A percentile compares a stretch with the other conserved stretches of the same genome.
Conservation (phyloP, 2,329 filamentous ascomycete species). For the Alternaria ventricosa region DNA sequence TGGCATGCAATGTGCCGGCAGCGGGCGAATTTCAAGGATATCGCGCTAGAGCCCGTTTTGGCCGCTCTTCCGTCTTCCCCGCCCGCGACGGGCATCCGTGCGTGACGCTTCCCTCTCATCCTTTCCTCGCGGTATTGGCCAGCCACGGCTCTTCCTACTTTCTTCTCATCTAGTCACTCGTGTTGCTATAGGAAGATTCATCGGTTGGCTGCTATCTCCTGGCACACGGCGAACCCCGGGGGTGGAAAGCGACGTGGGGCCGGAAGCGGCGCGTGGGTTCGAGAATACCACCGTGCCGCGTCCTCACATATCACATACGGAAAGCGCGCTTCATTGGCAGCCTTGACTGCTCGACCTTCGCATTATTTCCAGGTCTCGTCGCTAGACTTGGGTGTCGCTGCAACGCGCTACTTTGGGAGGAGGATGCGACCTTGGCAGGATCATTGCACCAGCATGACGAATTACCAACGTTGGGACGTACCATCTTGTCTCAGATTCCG, state of each 20-base stretch:
- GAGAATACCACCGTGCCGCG: neutral
- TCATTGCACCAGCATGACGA: neutral
- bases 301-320: neutral
- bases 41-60: neutral
- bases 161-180: neutral
- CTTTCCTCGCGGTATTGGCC: neutral
- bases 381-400: neutral
- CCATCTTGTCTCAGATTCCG: neutral
- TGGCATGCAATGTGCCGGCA: neutral
- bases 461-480: neutral
- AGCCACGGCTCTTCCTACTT: neutral
- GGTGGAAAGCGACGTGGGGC: neutral
- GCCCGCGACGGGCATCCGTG: neutral
- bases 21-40: neutral
- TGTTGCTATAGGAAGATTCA: neutral
- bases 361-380: neutral
- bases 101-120: neutral
- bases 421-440: neutral
- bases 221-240: neutral
- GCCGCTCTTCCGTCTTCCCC: neutral
- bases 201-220: neutral
- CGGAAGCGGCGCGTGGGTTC: neutral
- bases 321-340: neutral
- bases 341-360: neutral
- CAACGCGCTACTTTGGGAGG: neutral